Evolutionary conservation across 805 yeast species (phyloP), one percentile per base, ranked within the genome.

Genomic region (Candida tallmaniae): DNA sequence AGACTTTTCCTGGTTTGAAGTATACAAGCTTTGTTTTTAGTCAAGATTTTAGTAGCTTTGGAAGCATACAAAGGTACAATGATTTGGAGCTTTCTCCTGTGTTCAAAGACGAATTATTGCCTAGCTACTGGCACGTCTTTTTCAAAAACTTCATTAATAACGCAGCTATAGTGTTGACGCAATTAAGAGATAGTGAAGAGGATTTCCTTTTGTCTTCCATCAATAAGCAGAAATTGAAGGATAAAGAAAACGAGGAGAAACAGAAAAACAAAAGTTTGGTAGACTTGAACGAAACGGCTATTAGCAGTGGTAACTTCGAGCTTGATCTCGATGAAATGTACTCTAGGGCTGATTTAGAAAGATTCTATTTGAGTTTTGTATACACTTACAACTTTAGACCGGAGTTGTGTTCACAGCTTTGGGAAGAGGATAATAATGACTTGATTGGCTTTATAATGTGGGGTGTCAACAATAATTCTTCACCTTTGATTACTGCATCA

Each of bases 401-500:
- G 1, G 70, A 71, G 1, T 59, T 80, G 6, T 73, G 83, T 10
- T 49, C 67, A 2, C 58, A 62, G 9, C 83, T 85, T 50, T 89
- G 96, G 95, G 65, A 60, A 9, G 54, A 49, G 14, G 33, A 32
- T 3, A 37, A 47, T 16, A 73, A 81, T 10, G 78, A 79, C 38
- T 65, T 86, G 2, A 70, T 76, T 49, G 97, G 96, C 0, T 89
- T 93, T 45, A 65, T 90, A 26, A 76, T 75, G 36, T 93, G 97
- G 97, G 94, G 95, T 0, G 68, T 93, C 2, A 78, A 76, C 39
- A 79, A 84, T 48, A 87, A 80, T 41, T 62, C 70, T 1, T 86
- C 86, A 11, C 80, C 90, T 7, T 65, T 87, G 31, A 85, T 88
- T 63, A 75, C 86, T 33, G 83, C 97, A 0, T 75, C 95, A 0